Evolutionary conservation across 2,329 filamentous ascomycete genomes (phyloP).

Genomic region (Stylonectria norvegica): DNA sequence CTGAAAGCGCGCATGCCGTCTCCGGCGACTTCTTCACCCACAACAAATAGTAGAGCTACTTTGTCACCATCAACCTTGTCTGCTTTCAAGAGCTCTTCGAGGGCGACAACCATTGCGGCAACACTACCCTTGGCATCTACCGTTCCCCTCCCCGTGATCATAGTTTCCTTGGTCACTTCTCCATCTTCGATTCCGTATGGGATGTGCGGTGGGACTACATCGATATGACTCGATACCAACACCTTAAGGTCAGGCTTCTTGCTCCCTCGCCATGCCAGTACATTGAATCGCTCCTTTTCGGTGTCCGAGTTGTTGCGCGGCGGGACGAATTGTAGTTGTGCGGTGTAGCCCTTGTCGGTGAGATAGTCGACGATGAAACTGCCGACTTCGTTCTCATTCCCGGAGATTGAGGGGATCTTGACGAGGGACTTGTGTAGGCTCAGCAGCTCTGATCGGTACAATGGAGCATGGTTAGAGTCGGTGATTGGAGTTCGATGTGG

Average conservation of each 20-base stretch:
- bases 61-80: conserved; percentile 44
- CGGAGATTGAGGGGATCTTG: conserved; percentile 67
- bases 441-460: conserved; percentile 54
- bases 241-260: conserved; percentile 52
- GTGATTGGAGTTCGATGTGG: conserved; percentile 3
- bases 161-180: conserved; percentile 39
- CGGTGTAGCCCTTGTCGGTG: conserved; percentile 41
- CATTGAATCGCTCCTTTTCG: conserved; percentile 56
- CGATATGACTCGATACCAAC: conserved; percentile 78
- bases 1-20: conserved; percentile 71
- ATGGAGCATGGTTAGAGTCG: conserved; percentile 23
- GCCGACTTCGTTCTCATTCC: conserved; percentile 66
- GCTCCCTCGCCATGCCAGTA: conserved; percentile 63
- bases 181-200: conserved; percentile 59
- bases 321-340: conserved; percentile 40
- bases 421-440: conserved; percentile 73
- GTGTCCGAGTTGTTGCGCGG: conserved; percentile 29
- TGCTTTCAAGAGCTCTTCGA: conserved; percentile 50
- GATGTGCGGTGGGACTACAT: conserved; percentile 70
- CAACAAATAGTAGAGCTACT: conserved; percentile 62
- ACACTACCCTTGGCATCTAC: conserved; percentile 70
- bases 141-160: conserved; percentile 69
- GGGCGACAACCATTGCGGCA: conserved; percentile 69
- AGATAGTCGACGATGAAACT: conserved; percentile 68
- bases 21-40: conserved; percentile 79